Evolutionary conservation across 768 basidiomycete species (phyloP).

Genomic region (Leccinum subtestaceum): DNA sequence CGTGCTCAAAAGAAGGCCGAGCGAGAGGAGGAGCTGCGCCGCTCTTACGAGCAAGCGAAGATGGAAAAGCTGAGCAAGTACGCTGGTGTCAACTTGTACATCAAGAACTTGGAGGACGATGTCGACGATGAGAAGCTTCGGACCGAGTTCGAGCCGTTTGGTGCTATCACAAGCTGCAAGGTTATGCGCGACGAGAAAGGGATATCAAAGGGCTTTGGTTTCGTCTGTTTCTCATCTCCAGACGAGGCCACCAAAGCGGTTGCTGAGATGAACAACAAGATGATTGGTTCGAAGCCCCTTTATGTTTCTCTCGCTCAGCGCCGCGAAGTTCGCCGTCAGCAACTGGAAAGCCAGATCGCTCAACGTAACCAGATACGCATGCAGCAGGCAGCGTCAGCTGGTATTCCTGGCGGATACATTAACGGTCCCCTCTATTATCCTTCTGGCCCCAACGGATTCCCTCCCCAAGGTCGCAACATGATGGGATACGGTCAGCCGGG

Average conservation of each 20-base stretch:
- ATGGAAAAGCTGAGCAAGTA: conserved; percentile 98
- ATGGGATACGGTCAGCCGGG: conserved; percentile 83
- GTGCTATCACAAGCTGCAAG: conserved; percentile 97
- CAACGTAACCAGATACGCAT: conserved; percentile 94
- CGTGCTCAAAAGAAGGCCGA: conserved; percentile 99
- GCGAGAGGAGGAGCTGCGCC: conserved; percentile 94
- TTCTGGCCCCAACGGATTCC: conserved; percentile 76
- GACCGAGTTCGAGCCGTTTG: conserved; percentile 94
- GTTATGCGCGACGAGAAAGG: conserved; percentile 98
- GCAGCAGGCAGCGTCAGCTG: conserved; percentile 89
- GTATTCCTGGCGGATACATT: conserved; percentile 59
- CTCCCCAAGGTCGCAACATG: conserved; percentile 62
- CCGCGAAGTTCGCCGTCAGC: conserved; percentile 95
- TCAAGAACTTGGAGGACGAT: conserved; percentile 99
- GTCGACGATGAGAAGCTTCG: conserved; percentile 97
- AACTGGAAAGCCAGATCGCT: conserved; percentile 97
- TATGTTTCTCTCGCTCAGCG: conserved; percentile 99
- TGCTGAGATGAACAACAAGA: conserved; percentile 99
- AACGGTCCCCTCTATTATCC: conserved; percentile 64
- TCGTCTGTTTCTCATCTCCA: conserved; percentile 97
- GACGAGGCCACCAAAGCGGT: conserved; percentile 99
- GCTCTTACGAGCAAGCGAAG: conserved; percentile 91
- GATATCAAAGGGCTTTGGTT: conserved; percentile 94
- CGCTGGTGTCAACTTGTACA: conserved; percentile 97
- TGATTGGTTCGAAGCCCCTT: conserved; percentile 97